These are phyloP conservation scores for Kodamaea jinghongensis DNA, from an alignment of 805 yeast genomes.

Conservation along the genomic window DNA sequence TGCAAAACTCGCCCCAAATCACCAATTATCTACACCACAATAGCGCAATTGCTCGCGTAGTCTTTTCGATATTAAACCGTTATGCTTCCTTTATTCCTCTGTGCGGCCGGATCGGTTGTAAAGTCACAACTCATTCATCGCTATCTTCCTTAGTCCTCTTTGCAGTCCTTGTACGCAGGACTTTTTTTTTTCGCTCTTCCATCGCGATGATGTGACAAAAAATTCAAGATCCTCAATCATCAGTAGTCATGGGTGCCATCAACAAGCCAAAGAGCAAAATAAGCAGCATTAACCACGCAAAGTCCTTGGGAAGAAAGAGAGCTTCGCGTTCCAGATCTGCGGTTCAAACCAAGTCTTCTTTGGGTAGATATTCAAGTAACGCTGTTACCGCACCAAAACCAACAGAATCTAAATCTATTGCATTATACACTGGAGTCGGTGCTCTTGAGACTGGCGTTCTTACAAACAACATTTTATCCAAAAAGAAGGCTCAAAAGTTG, in stretches of 20 bases:
- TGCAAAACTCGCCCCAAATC: too few species aligned
- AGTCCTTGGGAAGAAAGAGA: conserved; percentile 53
- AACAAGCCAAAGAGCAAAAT: conserved; percentile 73
- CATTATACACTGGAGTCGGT: conserved; percentile 40
- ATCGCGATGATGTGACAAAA: too few species aligned
- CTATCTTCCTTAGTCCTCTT: too few species aligned
- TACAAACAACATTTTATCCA: conserved; percentile 66
- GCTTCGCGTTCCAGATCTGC: conserved; percentile 52
- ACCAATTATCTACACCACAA: too few species aligned
- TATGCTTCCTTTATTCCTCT: too few species aligned
- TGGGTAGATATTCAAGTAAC: conserved; percentile 32
- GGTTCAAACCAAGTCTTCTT: conserved; percentile 17
- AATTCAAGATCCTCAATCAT: too few species aligned
- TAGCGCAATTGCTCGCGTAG: too few species aligned
- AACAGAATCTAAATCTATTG: conserved; percentile 39
- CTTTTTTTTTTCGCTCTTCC: background rate
- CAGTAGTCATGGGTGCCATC: conserved; percentile 34
- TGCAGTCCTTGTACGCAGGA: too few species aligned
- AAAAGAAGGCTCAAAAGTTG: conserved; percentile 74
- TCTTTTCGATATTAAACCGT: too few species aligned
- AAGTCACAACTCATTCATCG: too few species aligned
- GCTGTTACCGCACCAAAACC: conserved; percentile 35
- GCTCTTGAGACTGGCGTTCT: conserved; percentile 30
- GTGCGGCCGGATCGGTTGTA: too few species aligned
- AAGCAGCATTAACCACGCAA: conserved; percentile 48